A percentile compares a stretch with the other conserved stretches of the same genome.
phyloP scores from a whole-genome alignment of 495 filamentous ascomycete species.

The Penicillium ochrochloron region DNA sequence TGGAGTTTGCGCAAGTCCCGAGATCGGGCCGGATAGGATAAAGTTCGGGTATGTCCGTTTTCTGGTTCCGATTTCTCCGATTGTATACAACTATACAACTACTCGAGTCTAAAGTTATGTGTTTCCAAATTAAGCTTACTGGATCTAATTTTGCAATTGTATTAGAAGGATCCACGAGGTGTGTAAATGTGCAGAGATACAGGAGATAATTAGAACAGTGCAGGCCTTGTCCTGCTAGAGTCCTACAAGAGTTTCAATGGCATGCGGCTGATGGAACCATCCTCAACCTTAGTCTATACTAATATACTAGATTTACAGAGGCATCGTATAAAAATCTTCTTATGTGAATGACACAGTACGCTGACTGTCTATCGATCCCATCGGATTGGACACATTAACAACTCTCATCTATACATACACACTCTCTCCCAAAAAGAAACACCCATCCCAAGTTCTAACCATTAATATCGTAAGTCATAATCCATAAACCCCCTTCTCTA shows the following conservation, averaged over 20 bases:
- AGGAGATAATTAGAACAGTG: too few relatives aligned
- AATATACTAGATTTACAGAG: background rate
- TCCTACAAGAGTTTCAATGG: too few relatives aligned
- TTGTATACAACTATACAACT: too few relatives aligned
- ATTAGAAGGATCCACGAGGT: too few relatives aligned
- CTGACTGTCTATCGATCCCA: background rate
- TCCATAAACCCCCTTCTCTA: background rate
- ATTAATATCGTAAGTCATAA: constrained; percentile 16
- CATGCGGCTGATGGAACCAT: too few relatives aligned
- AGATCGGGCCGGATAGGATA: constrained; percentile 30
- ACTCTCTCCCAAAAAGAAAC: constrained; percentile 5
- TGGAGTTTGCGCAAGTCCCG: constrained; percentile 12
- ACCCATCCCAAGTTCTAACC: constrained; percentile 6
- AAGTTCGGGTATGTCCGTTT: constrained; percentile 20
- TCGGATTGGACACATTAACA: too few relatives aligned
- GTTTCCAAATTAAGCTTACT: too few relatives aligned
- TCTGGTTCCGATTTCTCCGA: constrained; percentile 23
- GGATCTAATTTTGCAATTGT: too few relatives aligned
- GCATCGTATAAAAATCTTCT: background rate
- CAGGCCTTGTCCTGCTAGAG: too few relatives aligned
- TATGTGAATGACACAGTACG: background rate
- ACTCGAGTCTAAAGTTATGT: too few relatives aligned
- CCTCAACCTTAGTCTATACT: too few relatives aligned
- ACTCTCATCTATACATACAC: background rate
- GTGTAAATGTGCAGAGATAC: too few relatives aligned